Conservation (phyloP, 2,329 filamentous ascomycete species). For the Fusarium virguliforme region DNA sequence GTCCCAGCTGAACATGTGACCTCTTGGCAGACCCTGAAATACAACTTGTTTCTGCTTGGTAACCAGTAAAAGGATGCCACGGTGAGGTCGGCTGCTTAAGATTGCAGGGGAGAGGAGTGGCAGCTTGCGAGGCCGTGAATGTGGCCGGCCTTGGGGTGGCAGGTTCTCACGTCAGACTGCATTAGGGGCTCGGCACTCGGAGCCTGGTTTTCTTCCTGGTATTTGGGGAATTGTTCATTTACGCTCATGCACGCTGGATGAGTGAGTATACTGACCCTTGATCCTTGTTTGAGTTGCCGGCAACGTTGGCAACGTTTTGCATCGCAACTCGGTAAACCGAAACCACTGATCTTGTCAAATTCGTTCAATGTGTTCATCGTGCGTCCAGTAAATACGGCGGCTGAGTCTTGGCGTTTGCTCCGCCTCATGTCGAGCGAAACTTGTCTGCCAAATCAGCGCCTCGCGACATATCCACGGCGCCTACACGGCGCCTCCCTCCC, state of each 20-base stretch:
- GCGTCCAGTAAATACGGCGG: not conserved
- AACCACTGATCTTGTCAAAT: not conserved
- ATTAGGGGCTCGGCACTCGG: not conserved
- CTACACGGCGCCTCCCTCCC: not conserved
- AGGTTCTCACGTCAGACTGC: not conserved
- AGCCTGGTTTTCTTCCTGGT: not conserved
- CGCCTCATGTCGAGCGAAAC: not conserved
- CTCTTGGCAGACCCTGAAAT: not conserved
- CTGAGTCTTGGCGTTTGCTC: not conserved
- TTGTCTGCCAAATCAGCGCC: not conserved
- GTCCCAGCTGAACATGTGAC: not conserved
- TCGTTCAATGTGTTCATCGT: not conserved
- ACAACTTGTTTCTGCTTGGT: not conserved
- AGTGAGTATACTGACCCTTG: not conserved
- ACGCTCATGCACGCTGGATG: not conserved
- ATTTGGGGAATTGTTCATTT: not conserved
- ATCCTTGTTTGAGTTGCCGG: no score
- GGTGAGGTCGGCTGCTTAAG: not conserved
- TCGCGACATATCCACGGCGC: not conserved
- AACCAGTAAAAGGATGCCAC: not conserved
- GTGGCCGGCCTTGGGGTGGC: not conserved
- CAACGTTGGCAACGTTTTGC: not conserved
- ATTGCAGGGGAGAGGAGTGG: not conserved
- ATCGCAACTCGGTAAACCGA: not conserved
- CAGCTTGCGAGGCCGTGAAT: not conserved